phyloP scores from a whole-genome alignment of 2,329 filamentous ascomycete genomes.

The Eutypa lata region DNA sequence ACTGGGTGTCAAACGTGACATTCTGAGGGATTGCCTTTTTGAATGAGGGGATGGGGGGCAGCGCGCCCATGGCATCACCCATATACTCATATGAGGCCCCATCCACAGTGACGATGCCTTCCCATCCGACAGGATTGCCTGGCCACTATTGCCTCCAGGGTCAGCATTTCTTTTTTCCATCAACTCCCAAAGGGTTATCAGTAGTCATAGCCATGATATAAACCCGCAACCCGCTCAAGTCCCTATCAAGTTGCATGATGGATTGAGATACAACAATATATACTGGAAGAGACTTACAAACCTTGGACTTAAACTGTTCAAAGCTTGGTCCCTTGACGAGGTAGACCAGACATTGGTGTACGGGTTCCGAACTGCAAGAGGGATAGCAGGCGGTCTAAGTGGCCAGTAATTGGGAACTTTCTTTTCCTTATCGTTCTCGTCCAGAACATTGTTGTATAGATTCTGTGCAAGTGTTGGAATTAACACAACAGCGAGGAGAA shows the following conservation, averaged over 20 bases:
- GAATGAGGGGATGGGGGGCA: constrained; percentile 30
- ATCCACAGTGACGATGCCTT: constrained; percentile 43
- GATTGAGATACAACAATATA: not conserved
- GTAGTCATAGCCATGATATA: not conserved
- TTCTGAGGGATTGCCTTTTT: constrained; percentile 35
- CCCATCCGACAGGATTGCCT: constrained; percentile 47
- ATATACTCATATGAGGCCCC: constrained; percentile 41
- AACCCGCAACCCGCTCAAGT: too few relatives aligned
- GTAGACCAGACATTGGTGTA: constrained; percentile 59
- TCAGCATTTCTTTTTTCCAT: not conserved
- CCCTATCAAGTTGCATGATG: too few relatives aligned
- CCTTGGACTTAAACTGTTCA: constrained; percentile 73
- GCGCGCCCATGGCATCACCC: constrained; percentile 40
- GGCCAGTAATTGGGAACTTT: constrained; percentile 37
- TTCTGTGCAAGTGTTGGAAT: constrained; percentile 1
- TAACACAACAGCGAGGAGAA: not conserved
- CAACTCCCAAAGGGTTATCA: too few relatives aligned
- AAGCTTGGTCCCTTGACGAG: constrained; percentile 65
- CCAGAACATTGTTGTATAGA: constrained; percentile 1
- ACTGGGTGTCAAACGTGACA: constrained; percentile 42
- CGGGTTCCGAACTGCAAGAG: constrained; percentile 54
- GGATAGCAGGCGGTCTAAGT: constrained; percentile 53
- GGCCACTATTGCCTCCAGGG: constrained; percentile 48
- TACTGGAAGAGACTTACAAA: constrained; percentile 39
- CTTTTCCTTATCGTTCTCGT: not conserved